A percentile compares a stretch with the other conserved stretches of the same genome.
phyloP scores from a whole-genome alignment of 2,329 filamentous ascomycete genomes.

The Aureobasidium namibiae region DNA sequence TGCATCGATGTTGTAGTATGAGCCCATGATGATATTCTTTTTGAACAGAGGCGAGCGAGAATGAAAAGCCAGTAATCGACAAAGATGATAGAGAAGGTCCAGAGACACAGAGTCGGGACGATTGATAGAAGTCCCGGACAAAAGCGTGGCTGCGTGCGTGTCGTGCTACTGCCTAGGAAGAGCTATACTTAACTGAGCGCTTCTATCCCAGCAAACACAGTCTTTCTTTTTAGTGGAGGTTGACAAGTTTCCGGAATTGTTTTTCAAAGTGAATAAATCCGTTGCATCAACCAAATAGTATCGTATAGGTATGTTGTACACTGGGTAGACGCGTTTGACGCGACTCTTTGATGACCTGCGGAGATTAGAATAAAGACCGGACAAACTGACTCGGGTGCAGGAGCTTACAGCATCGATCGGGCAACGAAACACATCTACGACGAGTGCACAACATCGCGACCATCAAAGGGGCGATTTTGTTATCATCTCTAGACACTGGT shows the following conservation, averaged over 20 bases:
- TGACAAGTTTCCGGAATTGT: not conserved
- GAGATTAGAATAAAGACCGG: conserved; percentile 1
- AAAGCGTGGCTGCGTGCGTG: conserved; percentile 11
- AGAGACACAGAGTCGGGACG: not conserved
- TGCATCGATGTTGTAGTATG: conserved; percentile 77
- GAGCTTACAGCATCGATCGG: conserved; percentile 1
- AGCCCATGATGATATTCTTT: conserved; percentile 33
- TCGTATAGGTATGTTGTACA: not conserved
- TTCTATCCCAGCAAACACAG: not conserved
- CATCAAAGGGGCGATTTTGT: conserved; percentile 5
- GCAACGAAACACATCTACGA: not conserved
- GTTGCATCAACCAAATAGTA: not conserved
- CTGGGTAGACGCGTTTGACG: conserved; percentile 1
- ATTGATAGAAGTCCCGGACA: not conserved
- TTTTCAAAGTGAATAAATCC: not conserved
- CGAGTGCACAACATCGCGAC: conserved; percentile 1
- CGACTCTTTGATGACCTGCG: not conserved
- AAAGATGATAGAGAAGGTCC: not conserved
- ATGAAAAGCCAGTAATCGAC: not conserved
- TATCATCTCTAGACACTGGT: not conserved
- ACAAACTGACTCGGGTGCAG: conserved; percentile 2
- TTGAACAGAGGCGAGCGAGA: not conserved
- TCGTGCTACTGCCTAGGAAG: conserved; percentile 11
- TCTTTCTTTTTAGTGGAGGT: not conserved
- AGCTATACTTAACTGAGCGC: not conserved